Conservation (phyloP, 2,329 filamentous ascomycete species). For the Talaromyces sp. region DNA sequence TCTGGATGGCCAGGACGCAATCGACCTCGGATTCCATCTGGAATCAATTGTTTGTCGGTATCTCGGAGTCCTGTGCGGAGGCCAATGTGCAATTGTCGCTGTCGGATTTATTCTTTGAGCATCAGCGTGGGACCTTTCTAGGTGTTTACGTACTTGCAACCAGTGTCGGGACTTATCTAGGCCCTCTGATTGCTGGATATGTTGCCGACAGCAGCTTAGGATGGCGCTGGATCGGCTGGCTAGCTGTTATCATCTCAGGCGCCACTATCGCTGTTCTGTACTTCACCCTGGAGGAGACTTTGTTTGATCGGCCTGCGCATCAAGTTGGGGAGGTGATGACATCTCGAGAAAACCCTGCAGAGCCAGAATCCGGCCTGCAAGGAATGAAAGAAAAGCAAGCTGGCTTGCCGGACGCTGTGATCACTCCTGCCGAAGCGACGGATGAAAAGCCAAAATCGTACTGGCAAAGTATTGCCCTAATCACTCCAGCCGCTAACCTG, state of each 20-base stretch:
- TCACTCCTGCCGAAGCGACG: slow-evolving; percentile 2
- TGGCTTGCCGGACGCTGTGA: not conserved
- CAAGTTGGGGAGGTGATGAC: slow-evolving; percentile 17
- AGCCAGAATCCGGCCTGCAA: slow-evolving; percentile 11
- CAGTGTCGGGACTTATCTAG: slow-evolving; percentile 55
- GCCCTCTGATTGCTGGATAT: slow-evolving; percentile 52
- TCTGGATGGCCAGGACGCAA: slow-evolving; percentile 52
- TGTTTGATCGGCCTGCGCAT: slow-evolving; percentile 23
- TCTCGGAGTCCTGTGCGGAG: slow-evolving; percentile 55
- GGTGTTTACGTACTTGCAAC: slow-evolving; percentile 56
- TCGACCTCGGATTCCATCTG: slow-evolving; percentile 49
- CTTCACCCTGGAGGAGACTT: slow-evolving; percentile 54
- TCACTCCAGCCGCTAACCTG: slow-evolving; percentile 55
- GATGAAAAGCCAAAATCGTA: slow-evolving; percentile 46
- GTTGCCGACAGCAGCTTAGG: slow-evolving; percentile 46
- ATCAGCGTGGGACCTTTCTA: slow-evolving; percentile 53
- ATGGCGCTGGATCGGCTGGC: slow-evolving; percentile 56
- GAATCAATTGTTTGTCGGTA: slow-evolving; percentile 57
- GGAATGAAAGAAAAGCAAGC: slow-evolving; percentile 7
- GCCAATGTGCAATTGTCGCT: slow-evolving; percentile 56
- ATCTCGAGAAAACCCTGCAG: slow-evolving; percentile 4
- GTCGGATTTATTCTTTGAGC: slow-evolving; percentile 57
- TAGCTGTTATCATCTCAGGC: slow-evolving; percentile 50
- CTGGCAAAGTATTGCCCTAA: slow-evolving; percentile 53
- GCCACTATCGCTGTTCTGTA: slow-evolving; percentile 48